These are phyloP conservation scores for Eucalyptus pumila DNA, from an alignment of 345 rosid species.

Conservation along the genomic window DNA sequence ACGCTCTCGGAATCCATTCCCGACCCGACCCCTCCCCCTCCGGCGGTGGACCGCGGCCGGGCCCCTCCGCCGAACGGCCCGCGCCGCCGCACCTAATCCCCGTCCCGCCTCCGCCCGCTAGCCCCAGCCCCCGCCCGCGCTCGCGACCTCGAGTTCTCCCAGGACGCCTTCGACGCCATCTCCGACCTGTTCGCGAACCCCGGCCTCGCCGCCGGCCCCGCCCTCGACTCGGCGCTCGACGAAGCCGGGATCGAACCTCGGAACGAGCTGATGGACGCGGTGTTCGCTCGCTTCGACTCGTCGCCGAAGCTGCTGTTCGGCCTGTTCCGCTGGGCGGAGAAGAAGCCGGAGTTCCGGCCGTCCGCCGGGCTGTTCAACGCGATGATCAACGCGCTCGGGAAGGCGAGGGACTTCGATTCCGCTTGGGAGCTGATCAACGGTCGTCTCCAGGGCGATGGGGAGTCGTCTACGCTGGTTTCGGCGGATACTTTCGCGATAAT, in stretches of 20 bases:
- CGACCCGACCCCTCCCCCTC: not conserved
- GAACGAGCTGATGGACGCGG: conserved; percentile 18
- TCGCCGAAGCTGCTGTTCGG: conserved; percentile 55
- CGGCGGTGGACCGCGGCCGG: conserved; percentile 10
- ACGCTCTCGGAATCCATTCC: not conserved
- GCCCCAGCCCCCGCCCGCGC: not conserved
- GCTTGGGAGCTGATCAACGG: conserved; percentile 66
- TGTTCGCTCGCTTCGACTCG: conserved; percentile 47
- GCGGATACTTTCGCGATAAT: conserved; percentile 47
- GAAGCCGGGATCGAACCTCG: conserved; percentile 43
- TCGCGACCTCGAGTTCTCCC: conserved; percentile 6
- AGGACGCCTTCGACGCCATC: conserved; percentile 27
- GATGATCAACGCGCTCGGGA: conserved; percentile 42
- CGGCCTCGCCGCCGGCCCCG: conserved; percentile 15
- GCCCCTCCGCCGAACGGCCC: conserved; percentile 24
- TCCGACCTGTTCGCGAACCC: conserved; percentile 38
- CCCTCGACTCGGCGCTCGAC: conserved; percentile 41
- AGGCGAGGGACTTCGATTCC: conserved; percentile 52
- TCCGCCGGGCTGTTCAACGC: conserved; percentile 34
- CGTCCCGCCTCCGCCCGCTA: conserved; percentile 1
- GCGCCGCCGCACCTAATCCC: conserved; percentile 3
- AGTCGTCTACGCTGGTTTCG: conserved; percentile 31
- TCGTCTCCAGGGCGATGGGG: conserved; percentile 16
- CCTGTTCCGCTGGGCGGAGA: conserved; percentile 70
- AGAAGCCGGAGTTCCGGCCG: conserved; percentile 33